Base-by-base conservation (phyloP, 805 yeast genomes). In the Cyberlindnera suaveolens region DNA sequence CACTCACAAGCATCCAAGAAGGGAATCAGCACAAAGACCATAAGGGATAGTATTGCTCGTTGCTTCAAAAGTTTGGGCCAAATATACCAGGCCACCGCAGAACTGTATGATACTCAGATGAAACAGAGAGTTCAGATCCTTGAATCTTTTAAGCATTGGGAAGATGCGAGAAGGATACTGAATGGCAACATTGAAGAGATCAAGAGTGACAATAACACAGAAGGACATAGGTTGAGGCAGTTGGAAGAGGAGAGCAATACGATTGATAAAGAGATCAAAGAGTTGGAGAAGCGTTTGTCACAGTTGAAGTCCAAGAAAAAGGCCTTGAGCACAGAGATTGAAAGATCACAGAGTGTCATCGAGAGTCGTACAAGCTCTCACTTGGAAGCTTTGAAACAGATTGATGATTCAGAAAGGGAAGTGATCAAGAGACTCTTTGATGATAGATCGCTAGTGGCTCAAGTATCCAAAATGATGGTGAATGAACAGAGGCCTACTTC, bases 331-430 rank as follows among this genome's bases (percentile, higher is more conserved):
- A 31, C 40, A 7, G 79, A 74, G 53, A 70, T 73, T 20, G 60
- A 59, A 11, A 62, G 62, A 10, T 71, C 77, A 0, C 67, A 70
- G 47, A 71, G 77, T 10, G 68, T 74, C 4, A 59, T 74, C 23
- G 78, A 74, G 43, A 73, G 78, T 49, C 61, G 65, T 38, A 60
- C 76, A 0, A 67, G 76, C 4, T 60, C 64, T 34, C 69, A 69
- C 45, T 64, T 72, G 8, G 68, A 67, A 30, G 52, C 66, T 23
- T 67, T 74, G 38, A 61, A 60, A 23, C 60, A 58, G 5, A 55
- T 72, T 20, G 77, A 73, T 38, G 43, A 33, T 3, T 49, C 56
- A n/a, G 78, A 75, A 15, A 56, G 49, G 37, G 52, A 51, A 1
- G 68, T 70, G 1, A 62, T 72, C 7, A 6, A 17, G 17, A 51